Evolutionary conservation across 345 rosid genomes (phyloP), one percentile per base, ranked within the genome.

Genomic region (Trapa bicornis): DNA sequence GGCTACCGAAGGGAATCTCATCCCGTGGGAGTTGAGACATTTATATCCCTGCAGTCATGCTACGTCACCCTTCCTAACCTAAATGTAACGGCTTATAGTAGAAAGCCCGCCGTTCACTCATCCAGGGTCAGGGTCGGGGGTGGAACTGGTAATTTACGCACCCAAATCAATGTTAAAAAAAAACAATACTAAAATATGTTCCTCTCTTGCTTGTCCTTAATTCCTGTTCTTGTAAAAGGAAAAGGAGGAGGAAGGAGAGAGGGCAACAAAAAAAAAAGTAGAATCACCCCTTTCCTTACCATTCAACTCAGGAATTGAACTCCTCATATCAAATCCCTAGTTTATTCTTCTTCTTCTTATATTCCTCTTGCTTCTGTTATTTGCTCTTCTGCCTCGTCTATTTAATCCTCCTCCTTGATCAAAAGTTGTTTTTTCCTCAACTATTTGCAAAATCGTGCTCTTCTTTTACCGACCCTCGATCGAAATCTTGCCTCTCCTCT

Each of bases 401-500:
- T 57, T 64, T 22, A 0, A 5, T 57, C 61, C 43, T 41, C 43
- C 43, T 41, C 43, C n/a, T 6, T 64, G 1, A 39, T 41, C 61
- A 57, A 57, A 32, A 32, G 32, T 4, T 7, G 33, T 54, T 35
- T 22, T 22, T 70, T 67, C 67, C 71, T 57, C 41, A 68, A 67
- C 3, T 8, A 33, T 54, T 61, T 58, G 5, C 68, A 32, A 43
- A 47, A 33, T 37, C 54, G 11, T 47, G 53, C 56, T 64, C 14
- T 48, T 16, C 75, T 66, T 0, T 48, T n/a, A 29, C 80, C 72
- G 70, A 74, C 76, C 77, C 76, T 68, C 77, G 75, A 75, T 76
- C 76, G 73, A 81, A 87, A 83, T 87, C 93, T 85, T 80, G 76
- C 66, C 75, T 60, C 11, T 38, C 42, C 47, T 72, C 43, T 64